Evolutionary conservation across 2,329 filamentous ascomycete species (phyloP).

Genomic region (Penicillium expansum): DNA sequence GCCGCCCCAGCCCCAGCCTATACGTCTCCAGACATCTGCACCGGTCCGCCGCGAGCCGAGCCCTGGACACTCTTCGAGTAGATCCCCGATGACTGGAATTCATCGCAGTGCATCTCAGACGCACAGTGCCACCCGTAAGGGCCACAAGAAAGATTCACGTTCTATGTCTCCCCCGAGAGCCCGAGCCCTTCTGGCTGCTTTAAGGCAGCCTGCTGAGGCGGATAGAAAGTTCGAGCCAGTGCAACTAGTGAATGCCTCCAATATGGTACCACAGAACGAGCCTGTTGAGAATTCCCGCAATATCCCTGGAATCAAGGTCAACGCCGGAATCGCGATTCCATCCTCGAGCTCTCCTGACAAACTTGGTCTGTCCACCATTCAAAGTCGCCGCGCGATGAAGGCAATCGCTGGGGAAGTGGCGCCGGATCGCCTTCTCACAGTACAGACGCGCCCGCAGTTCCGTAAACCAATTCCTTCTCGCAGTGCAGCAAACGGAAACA

Average conservation of each 20-base stretch:
- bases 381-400: slow-evolving; percentile 38
- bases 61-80: slow-evolving; percentile 27
- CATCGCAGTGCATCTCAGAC: slow-evolving; percentile 38
- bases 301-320: slow-evolving; percentile 16
- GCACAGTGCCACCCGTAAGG: slow-evolving; percentile 24
- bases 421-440: slow-evolving; percentile 29
- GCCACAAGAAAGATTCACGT: slow-evolving; percentile 30
- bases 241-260: slow-evolving; percentile 8
- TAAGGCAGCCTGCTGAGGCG: slow-evolving; percentile 33
- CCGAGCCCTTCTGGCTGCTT: slow-evolving; percentile 37
- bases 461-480: slow-evolving; percentile 9
- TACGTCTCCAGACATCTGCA: slow-evolving; percentile 48
- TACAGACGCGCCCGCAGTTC: slow-evolving; percentile 24
- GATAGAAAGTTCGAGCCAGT: slow-evolving; percentile 12
- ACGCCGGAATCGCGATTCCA: slow-evolving; percentile 6
- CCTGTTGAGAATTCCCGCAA: slow-evolving; percentile 12
- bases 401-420: slow-evolving; percentile 26
- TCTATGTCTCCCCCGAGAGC: slow-evolving; percentile 39
- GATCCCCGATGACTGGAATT: slow-evolving; percentile 27
- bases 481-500: slow-evolving; percentile 12
- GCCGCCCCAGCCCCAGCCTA: slow-evolving; percentile 49
- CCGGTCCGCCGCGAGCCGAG: slow-evolving; percentile 26
- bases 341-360: slow-evolving; percentile 8
- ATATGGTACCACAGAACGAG: slow-evolving; percentile 2
- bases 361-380: slow-evolving; percentile 30